phyloP scores from a whole-genome alignment of 257 asterid species.

The Echites panduratus region DNA sequence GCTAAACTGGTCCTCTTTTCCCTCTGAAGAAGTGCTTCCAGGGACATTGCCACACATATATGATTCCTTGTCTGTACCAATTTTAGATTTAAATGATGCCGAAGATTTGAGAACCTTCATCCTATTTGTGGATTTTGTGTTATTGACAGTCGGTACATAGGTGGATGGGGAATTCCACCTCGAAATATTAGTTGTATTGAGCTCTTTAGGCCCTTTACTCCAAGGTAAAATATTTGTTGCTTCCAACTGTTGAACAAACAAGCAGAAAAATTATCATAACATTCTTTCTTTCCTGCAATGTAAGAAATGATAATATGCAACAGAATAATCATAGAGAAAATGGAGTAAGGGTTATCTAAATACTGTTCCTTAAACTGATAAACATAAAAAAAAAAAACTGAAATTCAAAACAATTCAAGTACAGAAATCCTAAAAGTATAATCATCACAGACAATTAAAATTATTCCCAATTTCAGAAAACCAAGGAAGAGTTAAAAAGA shows the following conservation, averaged over 20 bases:
- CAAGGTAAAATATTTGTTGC: background rate
- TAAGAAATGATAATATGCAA: background rate
- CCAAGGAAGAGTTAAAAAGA: background rate
- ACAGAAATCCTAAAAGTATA: background rate
- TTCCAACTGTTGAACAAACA: background rate
- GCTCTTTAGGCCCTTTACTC: background rate
- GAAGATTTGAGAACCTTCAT: conserved; percentile 1
- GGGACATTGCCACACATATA: background rate
- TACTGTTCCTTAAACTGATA: background rate
- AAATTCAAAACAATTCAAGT: background rate
- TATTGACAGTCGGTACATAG: background rate
- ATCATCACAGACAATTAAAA: background rate
- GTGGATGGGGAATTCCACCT: background rate
- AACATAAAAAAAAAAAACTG: background rate
- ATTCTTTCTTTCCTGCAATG: background rate
- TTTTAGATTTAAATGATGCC: background rate
- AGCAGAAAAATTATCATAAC: background rate
- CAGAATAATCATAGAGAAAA: background rate
- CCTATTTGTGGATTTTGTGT: background rate
- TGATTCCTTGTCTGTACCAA: background rate
- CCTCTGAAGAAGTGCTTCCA: conserved; percentile 4
- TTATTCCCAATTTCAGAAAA: background rate
- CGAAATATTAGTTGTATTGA: background rate
- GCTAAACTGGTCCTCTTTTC: conserved; percentile 2
- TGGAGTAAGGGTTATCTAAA: background rate